Evolutionary conservation across 306 rosid species (phyloP).

Genomic region (Purshia tridentata): DNA sequence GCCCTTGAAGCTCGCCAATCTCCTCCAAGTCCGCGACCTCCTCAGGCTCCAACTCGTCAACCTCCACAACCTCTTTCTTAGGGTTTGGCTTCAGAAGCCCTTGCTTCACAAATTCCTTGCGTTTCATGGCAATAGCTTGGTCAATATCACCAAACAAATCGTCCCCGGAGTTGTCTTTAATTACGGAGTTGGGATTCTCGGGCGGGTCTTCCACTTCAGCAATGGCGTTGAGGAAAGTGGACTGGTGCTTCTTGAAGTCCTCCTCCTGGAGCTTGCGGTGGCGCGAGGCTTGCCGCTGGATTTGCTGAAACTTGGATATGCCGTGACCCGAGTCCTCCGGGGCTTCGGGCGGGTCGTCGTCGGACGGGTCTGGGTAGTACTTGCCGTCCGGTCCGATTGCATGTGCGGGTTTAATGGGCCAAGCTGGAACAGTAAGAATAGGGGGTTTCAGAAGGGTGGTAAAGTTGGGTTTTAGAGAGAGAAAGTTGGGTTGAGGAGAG

Average conservation of each 20-base stretch:
- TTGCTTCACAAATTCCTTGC: constrained; percentile 80
- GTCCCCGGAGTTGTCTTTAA: constrained; percentile 44
- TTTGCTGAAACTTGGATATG: constrained; percentile 71
- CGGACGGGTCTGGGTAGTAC: constrained; percentile 75
- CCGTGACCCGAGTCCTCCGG: constrained; percentile 75
- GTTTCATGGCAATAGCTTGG: constrained; percentile 78
- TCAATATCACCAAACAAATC: constrained; percentile 88
- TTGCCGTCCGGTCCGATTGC: constrained; percentile 65
- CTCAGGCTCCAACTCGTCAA: constrained; percentile 61
- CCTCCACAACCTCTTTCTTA: constrained; percentile 37
- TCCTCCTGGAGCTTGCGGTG: constrained; percentile 66
- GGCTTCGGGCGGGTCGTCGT: constrained; percentile 86
- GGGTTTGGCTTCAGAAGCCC: constrained; percentile 88
- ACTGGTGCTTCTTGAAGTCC: constrained; percentile 67
- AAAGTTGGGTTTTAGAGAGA: constrained; percentile 31
- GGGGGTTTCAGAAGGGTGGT: constrained; percentile 13
- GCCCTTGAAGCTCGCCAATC: constrained; percentile 65
- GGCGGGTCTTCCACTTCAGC: constrained; percentile 77
- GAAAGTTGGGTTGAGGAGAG: constrained; percentile 32
- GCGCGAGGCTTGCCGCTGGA: constrained; percentile 71
- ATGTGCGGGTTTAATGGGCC: constrained; percentile 31
- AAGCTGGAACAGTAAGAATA: constrained; percentile 9
- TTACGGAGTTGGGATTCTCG: constrained; percentile 29
- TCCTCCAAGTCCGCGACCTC: constrained; percentile 82
- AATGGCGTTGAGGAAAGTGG: constrained; percentile 80